These are phyloP conservation scores for Taphrina confusa DNA, from an alignment of 1,139 yeast species.

Conservation along the genomic window DNA sequence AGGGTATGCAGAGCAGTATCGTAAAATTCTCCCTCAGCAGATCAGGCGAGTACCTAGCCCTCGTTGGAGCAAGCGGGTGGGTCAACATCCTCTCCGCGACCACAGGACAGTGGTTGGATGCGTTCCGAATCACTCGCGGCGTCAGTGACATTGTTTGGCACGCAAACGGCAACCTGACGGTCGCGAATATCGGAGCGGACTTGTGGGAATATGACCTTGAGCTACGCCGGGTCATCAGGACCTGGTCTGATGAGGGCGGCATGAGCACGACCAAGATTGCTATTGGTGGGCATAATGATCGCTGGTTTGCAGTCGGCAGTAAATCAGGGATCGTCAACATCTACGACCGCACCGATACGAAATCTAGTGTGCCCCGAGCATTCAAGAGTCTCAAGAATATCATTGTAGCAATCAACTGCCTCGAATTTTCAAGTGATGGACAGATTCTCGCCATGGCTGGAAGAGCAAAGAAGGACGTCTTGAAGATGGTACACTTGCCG, in stretches of 20 bases:
- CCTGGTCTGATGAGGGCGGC: slow-evolving; percentile 89
- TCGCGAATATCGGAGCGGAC: slow-evolving; percentile 78
- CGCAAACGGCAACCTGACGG: slow-evolving; percentile 57
- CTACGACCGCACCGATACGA: slow-evolving; percentile 59
- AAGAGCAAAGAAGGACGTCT: slow-evolving; percentile 80
- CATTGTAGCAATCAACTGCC: slow-evolving; percentile 69
- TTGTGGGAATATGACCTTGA: slow-evolving; percentile 80
- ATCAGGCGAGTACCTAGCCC: slow-evolving; percentile 68
- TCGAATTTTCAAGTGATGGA: slow-evolving; percentile 82
- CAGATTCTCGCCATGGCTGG: slow-evolving; percentile 86
- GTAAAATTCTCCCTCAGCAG: slow-evolving; percentile 77
- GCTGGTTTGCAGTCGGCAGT: slow-evolving; percentile 88
- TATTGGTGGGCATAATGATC: slow-evolving; percentile 73
- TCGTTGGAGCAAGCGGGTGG: slow-evolving; percentile 89
- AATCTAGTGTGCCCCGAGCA: slow-evolving; percentile 47
- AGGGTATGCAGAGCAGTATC: slow-evolving; percentile 78
- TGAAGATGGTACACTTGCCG: slow-evolving; percentile 84
- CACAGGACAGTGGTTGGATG: slow-evolving; percentile 82
- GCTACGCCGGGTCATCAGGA: slow-evolving; percentile 54
- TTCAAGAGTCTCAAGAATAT: slow-evolving; percentile 63
- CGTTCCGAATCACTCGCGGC: slow-evolving; percentile 78
- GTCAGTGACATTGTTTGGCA: slow-evolving; percentile 73
- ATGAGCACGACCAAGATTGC: slow-evolving; percentile 77
- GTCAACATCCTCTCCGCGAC: slow-evolving; percentile 72
- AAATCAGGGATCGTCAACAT: slow-evolving; percentile 86